These are phyloP conservation scores for Sclerotinia glacialis DNA, from an alignment of 2,329 filamentous ascomycete genomes.

Conservation along the genomic window DNA sequence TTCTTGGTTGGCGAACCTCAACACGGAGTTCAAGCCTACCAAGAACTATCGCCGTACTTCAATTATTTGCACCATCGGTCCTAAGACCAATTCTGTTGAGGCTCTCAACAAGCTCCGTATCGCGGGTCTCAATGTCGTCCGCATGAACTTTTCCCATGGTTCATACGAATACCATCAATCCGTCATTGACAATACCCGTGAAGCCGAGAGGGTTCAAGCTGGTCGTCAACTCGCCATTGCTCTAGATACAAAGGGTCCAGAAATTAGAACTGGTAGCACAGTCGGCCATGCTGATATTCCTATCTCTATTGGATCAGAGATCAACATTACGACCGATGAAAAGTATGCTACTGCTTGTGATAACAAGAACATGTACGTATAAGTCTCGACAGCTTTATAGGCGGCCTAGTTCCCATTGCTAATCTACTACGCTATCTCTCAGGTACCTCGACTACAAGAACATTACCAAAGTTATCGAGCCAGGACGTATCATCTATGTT, in stretches of 20 bases:
- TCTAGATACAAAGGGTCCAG: slow-evolving; percentile 79
- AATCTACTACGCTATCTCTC: slow-evolving; percentile 7
- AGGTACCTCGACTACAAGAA: slow-evolving; percentile 99
- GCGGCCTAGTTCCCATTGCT: neutral
- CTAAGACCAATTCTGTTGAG: slow-evolving; percentile 97
- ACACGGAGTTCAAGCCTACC: slow-evolving; percentile 72
- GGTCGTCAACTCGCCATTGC: slow-evolving; percentile 95
- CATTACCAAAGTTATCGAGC: slow-evolving; percentile 95
- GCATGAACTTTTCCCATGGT: slow-evolving; percentile 99
- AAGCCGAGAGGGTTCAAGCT: slow-evolving; percentile 72
- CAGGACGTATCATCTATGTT: slow-evolving; percentile 93
- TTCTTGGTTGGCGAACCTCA: slow-evolving; percentile 66
- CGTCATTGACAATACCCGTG: slow-evolving; percentile 92
- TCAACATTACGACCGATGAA: slow-evolving; percentile 98
- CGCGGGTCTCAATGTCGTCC: slow-evolving; percentile 93
- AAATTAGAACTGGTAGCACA: slow-evolving; percentile 81
- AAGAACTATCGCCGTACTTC: slow-evolving; percentile 94
- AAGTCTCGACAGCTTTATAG: neutral
- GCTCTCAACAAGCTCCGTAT: slow-evolving; percentile 92
- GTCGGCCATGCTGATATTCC: slow-evolving; percentile 69
- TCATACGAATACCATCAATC: slow-evolving; percentile 97
- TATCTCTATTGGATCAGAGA: slow-evolving; percentile 75
- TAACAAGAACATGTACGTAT: slow-evolving; percentile 84
- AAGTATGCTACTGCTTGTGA: slow-evolving; percentile 81
- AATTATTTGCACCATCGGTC: slow-evolving; percentile 92